phyloP scores from a whole-genome alignment of 2,329 filamentous ascomycete species.

The Aspergillus eucalypticola region DNA sequence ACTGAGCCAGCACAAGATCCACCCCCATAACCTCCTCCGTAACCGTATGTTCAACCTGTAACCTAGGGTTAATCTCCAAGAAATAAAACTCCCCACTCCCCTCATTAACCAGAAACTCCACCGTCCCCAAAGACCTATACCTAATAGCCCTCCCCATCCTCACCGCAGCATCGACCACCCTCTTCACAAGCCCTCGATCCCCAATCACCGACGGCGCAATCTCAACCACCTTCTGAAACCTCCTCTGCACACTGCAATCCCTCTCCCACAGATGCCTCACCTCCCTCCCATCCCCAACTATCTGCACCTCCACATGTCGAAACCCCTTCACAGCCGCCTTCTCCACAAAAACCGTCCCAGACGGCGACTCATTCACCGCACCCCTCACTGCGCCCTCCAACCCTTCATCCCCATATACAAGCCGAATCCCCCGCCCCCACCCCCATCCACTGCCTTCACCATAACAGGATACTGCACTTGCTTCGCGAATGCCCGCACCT shows the following conservation, averaged over 20 bases:
- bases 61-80: slow-evolving; percentile 61
- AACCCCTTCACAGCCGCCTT: slow-evolving; percentile 64
- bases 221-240: slow-evolving; percentile 65
- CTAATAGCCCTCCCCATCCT: slow-evolving; percentile 44
- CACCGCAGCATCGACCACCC: slow-evolving; percentile 56
- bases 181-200: slow-evolving; percentile 49
- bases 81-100: slow-evolving; percentile 56
- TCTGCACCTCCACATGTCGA: slow-evolving; percentile 63
- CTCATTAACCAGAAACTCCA: slow-evolving; percentile 63
- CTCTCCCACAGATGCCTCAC: slow-evolving; percentile 61
- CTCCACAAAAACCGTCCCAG: slow-evolving; percentile 59
- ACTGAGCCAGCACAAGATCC: slow-evolving; percentile 58
- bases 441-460: slow-evolving; percentile 66
- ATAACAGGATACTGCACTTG: slow-evolving; percentile 57
- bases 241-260: slow-evolving; percentile 61
- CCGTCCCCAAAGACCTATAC: slow-evolving; percentile 63
- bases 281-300: slow-evolving; percentile 57
- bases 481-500: slow-evolving; percentile 60
- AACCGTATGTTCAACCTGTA: slow-evolving; percentile 65
- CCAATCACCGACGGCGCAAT: slow-evolving; percentile 55
- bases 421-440: slow-evolving; percentile 62
- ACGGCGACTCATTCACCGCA: slow-evolving; percentile 60
- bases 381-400: slow-evolving; percentile 51
- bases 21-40: slow-evolving; percentile 57
- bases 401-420: slow-evolving; percentile 49